Base-by-base conservation (phyloP, 2,329 filamentous ascomycete genomes). In the Cladosporium sp. region DNA sequence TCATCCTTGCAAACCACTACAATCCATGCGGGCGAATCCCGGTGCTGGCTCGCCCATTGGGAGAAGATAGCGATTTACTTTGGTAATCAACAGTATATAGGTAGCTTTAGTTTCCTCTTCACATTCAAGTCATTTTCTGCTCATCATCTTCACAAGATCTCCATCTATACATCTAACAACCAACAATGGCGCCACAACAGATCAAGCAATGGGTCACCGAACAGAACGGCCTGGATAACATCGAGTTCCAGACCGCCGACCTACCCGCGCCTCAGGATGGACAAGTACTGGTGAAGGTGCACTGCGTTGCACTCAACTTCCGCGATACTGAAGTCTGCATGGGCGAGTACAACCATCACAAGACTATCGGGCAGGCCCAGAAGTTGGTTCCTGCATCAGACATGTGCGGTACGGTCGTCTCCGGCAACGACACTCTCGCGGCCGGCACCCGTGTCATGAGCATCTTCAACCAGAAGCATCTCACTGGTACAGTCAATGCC, bases 341-440 rank as follows among this genome's bases (percentile, higher is more conserved):
- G 70, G 84, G 84, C 25, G 71, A 80, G 11, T 88, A 86, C 69
- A 80, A 73, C 61, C 82, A 87, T 66, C 82, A 86, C 69, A 75
- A 77, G 57, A 73, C 75, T 3, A 68, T 80, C 39, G 67, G 63
- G 32, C 60, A 69, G 52, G 54, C 64, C 46, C 47, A 67, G 47
- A 52, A 72, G 49, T 59, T 86, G 11, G 79, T 87, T 1, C 83
- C 83, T 1, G 84, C 80, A 65, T 85, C 82, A 18, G 85, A 88
- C 66, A 85, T 85, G 75, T 85, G 82, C 67, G 85, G 84, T 38
- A 73, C 74, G 7, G 71, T 88, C 39, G 69, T 78, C 2, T 58
- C 77, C 25, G 78, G 78, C 29, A 62, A 72, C 15, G 62, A 66
- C 2, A 68, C 69, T 5, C 79, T 79, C 70, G 71, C 73, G 48